Base-by-base conservation (phyloP, 805 yeast genomes). In the Wickerhamiella domercqiae region DNA sequence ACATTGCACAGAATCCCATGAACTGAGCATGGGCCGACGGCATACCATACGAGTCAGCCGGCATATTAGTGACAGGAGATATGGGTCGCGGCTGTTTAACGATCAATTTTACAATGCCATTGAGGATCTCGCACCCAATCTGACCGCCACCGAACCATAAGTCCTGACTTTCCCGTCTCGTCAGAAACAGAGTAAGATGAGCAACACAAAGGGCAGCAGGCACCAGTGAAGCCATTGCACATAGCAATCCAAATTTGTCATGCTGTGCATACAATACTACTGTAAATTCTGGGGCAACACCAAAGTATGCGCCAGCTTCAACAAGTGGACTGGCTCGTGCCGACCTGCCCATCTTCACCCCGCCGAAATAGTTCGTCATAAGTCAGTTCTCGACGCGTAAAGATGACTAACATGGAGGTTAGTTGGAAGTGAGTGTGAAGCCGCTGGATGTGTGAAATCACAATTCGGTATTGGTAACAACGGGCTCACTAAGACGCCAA, bases 1-100 rank as follows among this genome's bases (percentile, higher is more conserved):
- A 42, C 9, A 49, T 66, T 41, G 43, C 67, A 45, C 78, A 74
- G 53, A 74, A 90, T 2, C 94, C 93, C 84, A 87, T 79, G 56
- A 86, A 90, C 59, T 87, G 98, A 0, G 94, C 74, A 57, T 87
- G 98, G 1, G 98, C 95, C 37, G 86, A 75, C 0, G 98, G 98
- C 96, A 87, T 87, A 0, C 98, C 98, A 54, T 77, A 84, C 1
- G 78, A 75, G 44, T 78, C 52, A 2, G 52, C 56, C n/a, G 54
- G 52, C 50, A 50, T 47, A 19, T 50, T 50, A 3, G 35, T 28
- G 7, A 50, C 52, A 3, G 54, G 54, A 4, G 46, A 37, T 7
- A 36, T 24, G 0, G 98, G 98, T 43, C 98, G 66, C 17, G 81
- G 77, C 51, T 79, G 80, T 46, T 69, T 71, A 29, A 83, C 56